Conservation (phyloP, 805 yeast genomes). For the Myxozyma geophila region DNA sequence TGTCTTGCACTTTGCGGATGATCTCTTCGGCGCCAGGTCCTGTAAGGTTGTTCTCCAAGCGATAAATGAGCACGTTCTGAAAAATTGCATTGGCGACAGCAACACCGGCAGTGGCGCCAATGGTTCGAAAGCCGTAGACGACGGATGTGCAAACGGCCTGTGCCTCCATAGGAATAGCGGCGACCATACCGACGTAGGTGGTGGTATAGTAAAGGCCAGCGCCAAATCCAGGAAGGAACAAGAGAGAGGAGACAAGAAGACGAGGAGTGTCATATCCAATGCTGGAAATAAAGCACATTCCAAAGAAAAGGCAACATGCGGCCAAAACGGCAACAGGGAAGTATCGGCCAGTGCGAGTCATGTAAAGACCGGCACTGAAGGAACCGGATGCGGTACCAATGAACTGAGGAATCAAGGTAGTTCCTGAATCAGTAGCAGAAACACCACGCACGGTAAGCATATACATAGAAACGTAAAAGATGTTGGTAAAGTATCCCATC, state of each 20-base stretch:
- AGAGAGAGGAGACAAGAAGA: constrained; percentile 48
- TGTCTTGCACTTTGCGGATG: constrained; percentile 30
- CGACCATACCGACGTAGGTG: constrained; percentile 72
- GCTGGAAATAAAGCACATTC: constrained; percentile 49
- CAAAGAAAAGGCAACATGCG: constrained; percentile 53
- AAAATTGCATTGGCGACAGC: constrained; percentile 62
- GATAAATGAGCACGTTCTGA: constrained; percentile 48
- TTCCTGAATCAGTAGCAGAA: constrained; percentile 61
- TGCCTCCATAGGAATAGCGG: constrained; percentile 66
- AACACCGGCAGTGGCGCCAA: constrained; percentile 83
- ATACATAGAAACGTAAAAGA: constrained; percentile 74
- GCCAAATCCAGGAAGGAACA: constrained; percentile 62
- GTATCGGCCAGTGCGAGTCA: constrained; percentile 70
- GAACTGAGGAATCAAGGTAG: constrained; percentile 58
- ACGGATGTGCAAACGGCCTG: constrained; percentile 89
- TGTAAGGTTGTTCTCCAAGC: constrained; percentile 35
- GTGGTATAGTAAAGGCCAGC: constrained; percentile 71
- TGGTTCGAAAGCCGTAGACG: constrained; percentile 83
- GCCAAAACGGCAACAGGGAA: constrained; percentile 52
- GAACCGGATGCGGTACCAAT: constrained; percentile 71
- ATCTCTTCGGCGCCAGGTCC: constrained; percentile 35
- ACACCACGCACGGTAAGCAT: constrained; percentile 60
- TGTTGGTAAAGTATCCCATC: constrained; percentile 64
- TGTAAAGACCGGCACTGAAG: constrained; percentile 65
- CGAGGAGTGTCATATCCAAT: constrained; percentile 34